Base-by-base conservation (phyloP, 140 eudicot species). In the Bidens hawaiensis region DNA sequence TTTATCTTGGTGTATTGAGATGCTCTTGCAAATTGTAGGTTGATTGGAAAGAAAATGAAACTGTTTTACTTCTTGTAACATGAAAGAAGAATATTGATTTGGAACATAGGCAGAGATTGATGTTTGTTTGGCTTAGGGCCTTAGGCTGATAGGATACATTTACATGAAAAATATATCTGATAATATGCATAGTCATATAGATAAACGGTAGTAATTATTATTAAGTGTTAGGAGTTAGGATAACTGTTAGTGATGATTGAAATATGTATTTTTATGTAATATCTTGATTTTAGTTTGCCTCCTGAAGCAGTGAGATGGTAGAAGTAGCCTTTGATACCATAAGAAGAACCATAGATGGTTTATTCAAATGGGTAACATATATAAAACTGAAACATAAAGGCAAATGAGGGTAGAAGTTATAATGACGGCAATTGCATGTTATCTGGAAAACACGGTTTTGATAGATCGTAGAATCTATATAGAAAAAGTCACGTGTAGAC, bases 191-290 rank as follows among this genome's bases (percentile, higher is more conserved):
- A n/a, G n/a, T n/a, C n/a, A n/a, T 63, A 13, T 10, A 23, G 24
- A 40, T 40, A n/a, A 23, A 8, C 41, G 48, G 52, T 24, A 24
- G 23, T 40, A 22, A 14, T 23, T 62, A n/a, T 62, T 17, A 26
- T 10, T 62, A 62, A 41, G 25, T 42, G 25, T 62, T 42, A 62
- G 62, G 58, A 19, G 28, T 56, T 56, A 30, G 53, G 34, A 60
- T 43, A 25, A 25, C n/a, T 43, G 25, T 41, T 15, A 8, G 4
- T 42, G 26, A 15, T 55, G 27, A 11, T 22, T 14, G 4, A 11
- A 3, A 33, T 57, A 16, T 56, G 24, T n/a, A 26, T 31, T 28
- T 17, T 31, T 12, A 10, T 16, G 45, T 57, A 33, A 57, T 30
- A 17, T 57, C 16, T 16, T 24, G 0, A 30, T 9, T 30, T 51